Base-by-base conservation (phyloP, 2,329 filamentous ascomycete genomes). In the Exophiala calicioides region DNA sequence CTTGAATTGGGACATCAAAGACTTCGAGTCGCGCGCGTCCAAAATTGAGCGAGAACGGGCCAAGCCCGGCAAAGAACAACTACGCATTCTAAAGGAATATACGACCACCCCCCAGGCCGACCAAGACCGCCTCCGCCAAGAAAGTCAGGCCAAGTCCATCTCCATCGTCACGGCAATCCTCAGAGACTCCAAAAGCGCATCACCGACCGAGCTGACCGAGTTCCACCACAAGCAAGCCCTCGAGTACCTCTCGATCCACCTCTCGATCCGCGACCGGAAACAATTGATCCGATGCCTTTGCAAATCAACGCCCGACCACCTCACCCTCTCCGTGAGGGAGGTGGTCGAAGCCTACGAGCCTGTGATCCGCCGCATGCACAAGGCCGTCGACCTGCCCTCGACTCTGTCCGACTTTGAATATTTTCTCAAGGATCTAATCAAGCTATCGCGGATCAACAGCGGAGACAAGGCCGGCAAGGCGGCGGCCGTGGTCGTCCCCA, bases 181-280 rank as follows among this genome's bases (percentile, higher is more conserved):
- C 74, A 30, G 69, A 76, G 1, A 62, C 68, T 1, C 53, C 18
- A 49, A 55, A 3, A 64, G 77, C 4, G n/a, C n/a, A n/a, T 63
- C 69, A 1, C 62, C 68, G 0, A 52, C 47, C 27, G 67, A 72
- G 0, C 65, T 88, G 18, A 77, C 74, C 2, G 77, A 83, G 8
- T 58, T 68, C 7, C 81, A 87, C 53, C 86, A 90, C 55, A 66
- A 67, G 2, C 75, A 79, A 51, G 84, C 82, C 26, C 72, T 85
- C 33, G 81, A 86, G 47, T 90, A 88, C 64, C 81, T 87, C 55
- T 78, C 82, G 0, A 80, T 84, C 1, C 75, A 82, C n/a, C 76
- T 90, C 18, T 82, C 83, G 0, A 78, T 87, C 6, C 80, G 82
- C 26, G 88, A 93, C 61, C 79, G 87, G n/a, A 80, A 87, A 46